Conservation (phyloP, 305 asterid genomes). For the Withania somnifera region DNA sequence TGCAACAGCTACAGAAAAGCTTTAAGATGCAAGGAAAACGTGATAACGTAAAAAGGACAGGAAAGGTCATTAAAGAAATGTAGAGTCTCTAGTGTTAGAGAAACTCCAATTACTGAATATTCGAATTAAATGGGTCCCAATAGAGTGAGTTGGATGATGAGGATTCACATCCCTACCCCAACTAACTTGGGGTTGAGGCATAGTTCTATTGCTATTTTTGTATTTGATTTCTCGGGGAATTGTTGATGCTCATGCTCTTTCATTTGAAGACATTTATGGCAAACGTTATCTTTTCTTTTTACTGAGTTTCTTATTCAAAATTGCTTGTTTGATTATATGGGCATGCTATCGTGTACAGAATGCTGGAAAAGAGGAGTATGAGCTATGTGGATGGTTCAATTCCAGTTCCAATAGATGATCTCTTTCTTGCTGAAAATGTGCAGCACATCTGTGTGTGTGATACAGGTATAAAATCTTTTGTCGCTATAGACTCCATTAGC, state of each 20-base stretch:
- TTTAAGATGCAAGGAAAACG: too few species aligned
- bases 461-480: conserved; percentile 39
- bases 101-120: not conserved
- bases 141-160: not conserved
- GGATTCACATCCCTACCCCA: not conserved
- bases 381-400: conserved; percentile 78
- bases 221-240: not conserved
- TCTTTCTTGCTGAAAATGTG: conserved; percentile 66
- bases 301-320: not conserved
- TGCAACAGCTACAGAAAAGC: too few species aligned
- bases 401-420: conserved; percentile 60
- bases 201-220: not conserved
- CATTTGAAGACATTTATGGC: not conserved
- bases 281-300: not conserved
- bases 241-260: not conserved
- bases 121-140: not conserved
- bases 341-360: conserved; percentile 25
- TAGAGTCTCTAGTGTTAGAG: not conserved
- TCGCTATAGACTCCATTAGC: not conserved
- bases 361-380: conserved; percentile 92
- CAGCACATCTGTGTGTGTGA: conserved; percentile 69
- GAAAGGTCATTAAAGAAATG: too few species aligned
- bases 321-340: not conserved
- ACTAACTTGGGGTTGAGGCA: not conserved
- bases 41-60: too few species aligned